These are phyloP conservation scores for Decorospora gaudefroyi DNA, from an alignment of 2,329 filamentous ascomycete species.

Conservation along the genomic window DNA sequence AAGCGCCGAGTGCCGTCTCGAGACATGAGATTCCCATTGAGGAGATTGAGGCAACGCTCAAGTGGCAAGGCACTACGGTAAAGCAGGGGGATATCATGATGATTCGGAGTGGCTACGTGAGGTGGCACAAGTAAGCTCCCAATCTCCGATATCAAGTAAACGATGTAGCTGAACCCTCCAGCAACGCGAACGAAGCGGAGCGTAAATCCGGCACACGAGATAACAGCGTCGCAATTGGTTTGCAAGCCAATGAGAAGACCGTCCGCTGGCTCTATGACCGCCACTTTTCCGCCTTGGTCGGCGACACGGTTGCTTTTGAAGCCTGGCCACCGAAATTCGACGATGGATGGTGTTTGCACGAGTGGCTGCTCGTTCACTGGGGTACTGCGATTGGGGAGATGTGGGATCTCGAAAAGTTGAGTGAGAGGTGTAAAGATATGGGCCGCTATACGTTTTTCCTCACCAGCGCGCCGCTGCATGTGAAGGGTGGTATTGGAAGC, in stretches of 20 bases:
- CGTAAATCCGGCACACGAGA: conserved; percentile 42
- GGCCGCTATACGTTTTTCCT: conserved; percentile 64
- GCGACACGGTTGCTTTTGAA: conserved; percentile 51
- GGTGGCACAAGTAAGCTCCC: conserved; percentile 40
- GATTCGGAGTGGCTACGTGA: conserved; percentile 54
- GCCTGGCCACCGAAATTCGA: conserved; percentile 39
- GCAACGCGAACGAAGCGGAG: conserved; percentile 31
- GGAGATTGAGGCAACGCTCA: conserved; percentile 37
- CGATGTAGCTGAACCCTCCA: conserved; percentile 8
- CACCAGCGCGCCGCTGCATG: conserved; percentile 63
- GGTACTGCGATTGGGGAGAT: conserved; percentile 44
- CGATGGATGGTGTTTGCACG: conserved; percentile 42
- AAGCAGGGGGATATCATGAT: conserved; percentile 45
- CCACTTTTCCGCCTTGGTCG: conserved; percentile 44
- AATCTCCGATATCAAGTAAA: background rate
- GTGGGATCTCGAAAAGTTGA: conserved; percentile 56
- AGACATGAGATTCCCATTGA: conserved; percentile 40
- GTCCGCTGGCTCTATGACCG: conserved; percentile 47
- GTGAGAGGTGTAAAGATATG: conserved; percentile 58
- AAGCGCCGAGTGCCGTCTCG: conserved; percentile 32
- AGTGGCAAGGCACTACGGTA: conserved; percentile 37
- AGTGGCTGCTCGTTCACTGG: conserved; percentile 41
- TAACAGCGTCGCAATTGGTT: conserved; percentile 39
- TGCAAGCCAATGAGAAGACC: conserved; percentile 40
- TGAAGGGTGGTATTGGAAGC: conserved; percentile 53